Conservation (phyloP, 75 land plant genomes). For the Ceratopteris richardii region DNA sequence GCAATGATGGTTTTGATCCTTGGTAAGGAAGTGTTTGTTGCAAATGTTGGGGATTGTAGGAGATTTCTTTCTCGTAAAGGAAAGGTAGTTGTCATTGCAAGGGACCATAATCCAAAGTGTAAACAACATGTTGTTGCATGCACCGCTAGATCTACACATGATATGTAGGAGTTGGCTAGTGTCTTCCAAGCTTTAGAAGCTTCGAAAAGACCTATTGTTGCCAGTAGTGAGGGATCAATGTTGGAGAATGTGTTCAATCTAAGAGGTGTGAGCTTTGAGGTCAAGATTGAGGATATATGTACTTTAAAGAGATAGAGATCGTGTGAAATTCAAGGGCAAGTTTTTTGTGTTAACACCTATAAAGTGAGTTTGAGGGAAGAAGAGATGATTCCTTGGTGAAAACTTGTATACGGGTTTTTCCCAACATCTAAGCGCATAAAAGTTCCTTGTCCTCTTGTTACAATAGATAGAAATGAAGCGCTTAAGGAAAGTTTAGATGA, state of each 20-base stretch:
- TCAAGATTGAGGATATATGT: too few relatives aligned
- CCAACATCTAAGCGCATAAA: not conserved
- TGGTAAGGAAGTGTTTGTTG: slow-evolving; percentile 49
- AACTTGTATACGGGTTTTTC: not conserved
- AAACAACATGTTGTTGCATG: not conserved
- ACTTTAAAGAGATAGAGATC: too few relatives aligned
- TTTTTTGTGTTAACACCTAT: too few relatives aligned
- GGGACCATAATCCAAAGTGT: slow-evolving; percentile 43
- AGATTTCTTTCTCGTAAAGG: slow-evolving; percentile 48
- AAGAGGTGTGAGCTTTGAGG: too few relatives aligned
- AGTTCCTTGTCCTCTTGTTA: not conserved
- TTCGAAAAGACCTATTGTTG: too few relatives aligned
- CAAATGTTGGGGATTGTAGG: slow-evolving; percentile 62
- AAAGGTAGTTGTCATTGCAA: slow-evolving; percentile 46
- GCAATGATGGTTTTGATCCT: too few relatives aligned
- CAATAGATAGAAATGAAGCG: too few relatives aligned
- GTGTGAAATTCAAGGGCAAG: too few relatives aligned
- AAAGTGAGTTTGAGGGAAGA: not conserved
- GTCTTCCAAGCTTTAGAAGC: not conserved
- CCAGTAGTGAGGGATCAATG: too few relatives aligned
- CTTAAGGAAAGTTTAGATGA: too few relatives aligned
- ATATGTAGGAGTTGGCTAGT: not conserved
- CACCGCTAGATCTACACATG: not conserved
- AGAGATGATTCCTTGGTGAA: not conserved
- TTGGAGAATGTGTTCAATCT: too few relatives aligned